A percentile compares a stretch with the other conserved stretches of the same genome.
Conservation (phyloP, 2,329 filamentous ascomycete genomes). For the Spiromastix sp. region DNA sequence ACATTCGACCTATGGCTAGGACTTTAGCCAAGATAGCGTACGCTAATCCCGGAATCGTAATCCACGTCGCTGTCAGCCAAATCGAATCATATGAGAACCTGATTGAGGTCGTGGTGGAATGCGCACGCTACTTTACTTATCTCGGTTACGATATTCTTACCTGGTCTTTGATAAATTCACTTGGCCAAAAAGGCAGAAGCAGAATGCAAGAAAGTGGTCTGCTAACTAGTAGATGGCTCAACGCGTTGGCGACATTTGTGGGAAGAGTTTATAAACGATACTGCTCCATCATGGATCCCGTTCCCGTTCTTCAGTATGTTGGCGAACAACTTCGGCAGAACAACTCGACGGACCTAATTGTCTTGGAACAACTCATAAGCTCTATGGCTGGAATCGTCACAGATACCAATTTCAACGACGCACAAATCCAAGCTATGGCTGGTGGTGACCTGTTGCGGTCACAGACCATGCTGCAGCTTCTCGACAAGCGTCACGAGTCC, state of each 20-base stretch:
- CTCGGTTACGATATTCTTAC: slow-evolving; percentile 87
- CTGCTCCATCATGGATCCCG: slow-evolving; percentile 62
- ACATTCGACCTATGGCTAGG: slow-evolving; percentile 75
- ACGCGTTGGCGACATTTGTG: slow-evolving; percentile 80
- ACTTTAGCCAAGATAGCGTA: slow-evolving; percentile 86
- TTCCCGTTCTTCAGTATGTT: slow-evolving; percentile 81
- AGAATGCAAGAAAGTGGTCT: slow-evolving; percentile 55
- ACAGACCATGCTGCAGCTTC: slow-evolving; percentile 67
- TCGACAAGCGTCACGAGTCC: slow-evolving; percentile 72
- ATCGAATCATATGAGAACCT: slow-evolving; percentile 92
- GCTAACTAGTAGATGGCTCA: slow-evolving; percentile 84
- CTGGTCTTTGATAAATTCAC: slow-evolving; percentile 75
- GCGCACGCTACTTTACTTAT: slow-evolving; percentile 84
- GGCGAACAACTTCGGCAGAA: slow-evolving; percentile 70
- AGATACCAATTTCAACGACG: slow-evolving; percentile 77
- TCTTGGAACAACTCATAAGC: slow-evolving; percentile 79
- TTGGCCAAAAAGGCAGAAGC: slow-evolving; percentile 47
- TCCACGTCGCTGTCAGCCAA: slow-evolving; percentile 77
- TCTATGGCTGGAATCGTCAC: slow-evolving; percentile 92
- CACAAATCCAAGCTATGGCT: slow-evolving; percentile 77
- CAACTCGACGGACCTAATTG: slow-evolving; percentile 82
- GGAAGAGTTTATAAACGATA: slow-evolving; percentile 85
- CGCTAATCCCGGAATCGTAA: slow-evolving; percentile 82
- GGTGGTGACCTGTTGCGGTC: slow-evolving; percentile 70
- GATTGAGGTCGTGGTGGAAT: slow-evolving; percentile 89